Evolutionary conservation across 352 stramenopile genomes (phyloP).

Genomic region (Phytophthora boehmeriae): DNA sequence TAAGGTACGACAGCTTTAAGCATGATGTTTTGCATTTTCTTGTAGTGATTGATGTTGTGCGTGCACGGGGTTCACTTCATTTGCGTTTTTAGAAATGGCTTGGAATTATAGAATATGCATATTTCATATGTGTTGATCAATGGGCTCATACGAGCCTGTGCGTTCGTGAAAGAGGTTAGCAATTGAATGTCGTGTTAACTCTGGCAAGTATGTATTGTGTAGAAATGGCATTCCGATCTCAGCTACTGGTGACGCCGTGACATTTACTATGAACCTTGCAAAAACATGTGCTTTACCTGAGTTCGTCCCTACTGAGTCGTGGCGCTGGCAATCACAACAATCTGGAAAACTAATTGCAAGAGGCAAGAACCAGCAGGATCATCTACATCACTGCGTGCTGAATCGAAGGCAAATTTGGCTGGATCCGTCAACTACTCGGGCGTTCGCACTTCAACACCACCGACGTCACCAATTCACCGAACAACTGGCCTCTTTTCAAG

Average conservation of each 20-base stretch:
- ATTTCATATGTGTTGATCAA: neutral
- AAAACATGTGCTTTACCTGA: conserved; percentile 43
- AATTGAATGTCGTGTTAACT: neutral
- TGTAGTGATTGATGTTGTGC: conserved; percentile 12
- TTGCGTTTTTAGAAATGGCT: conserved; percentile 27
- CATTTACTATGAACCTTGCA: conserved; percentile 51
- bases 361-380: conserved; percentile 8
- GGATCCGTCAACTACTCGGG: conserved; percentile 61
- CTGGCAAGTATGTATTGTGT: conserved; percentile 3
- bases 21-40: conserved; percentile 6
- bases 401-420: conserved; percentile 62
- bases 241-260: conserved; percentile 32
- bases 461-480: conserved; percentile 66
- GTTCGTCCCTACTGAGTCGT: conserved; percentile 39
- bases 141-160: neutral
- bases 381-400: conserved; percentile 40
- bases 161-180: neutral
- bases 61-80: conserved; percentile 14
- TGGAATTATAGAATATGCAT: conserved; percentile 17
- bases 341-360: conserved; percentile 7
- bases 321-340: conserved; percentile 26
- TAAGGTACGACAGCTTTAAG: conserved; percentile 49
- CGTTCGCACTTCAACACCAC: conserved; percentile 61
- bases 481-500: conserved; percentile 66
- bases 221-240: conserved; percentile 74